phyloP scores from a whole-genome alignment of 225 moss, liverwort and hornwort species.

The Asterella californica region DNA sequence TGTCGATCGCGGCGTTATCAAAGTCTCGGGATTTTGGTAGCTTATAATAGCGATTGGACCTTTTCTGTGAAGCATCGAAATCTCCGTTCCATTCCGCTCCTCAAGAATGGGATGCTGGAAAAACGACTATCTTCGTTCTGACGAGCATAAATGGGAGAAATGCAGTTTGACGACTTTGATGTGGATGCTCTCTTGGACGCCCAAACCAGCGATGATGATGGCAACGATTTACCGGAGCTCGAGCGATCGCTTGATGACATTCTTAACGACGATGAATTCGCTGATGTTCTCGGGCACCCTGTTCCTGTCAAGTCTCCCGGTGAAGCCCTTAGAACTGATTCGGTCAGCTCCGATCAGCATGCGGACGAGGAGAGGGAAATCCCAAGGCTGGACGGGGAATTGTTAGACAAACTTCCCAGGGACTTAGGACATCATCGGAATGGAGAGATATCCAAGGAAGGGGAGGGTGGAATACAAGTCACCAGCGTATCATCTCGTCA shows the following conservation, averaged over 20 bases:
- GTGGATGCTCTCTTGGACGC: slow-evolving; percentile 68
- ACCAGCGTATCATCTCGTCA: neutral
- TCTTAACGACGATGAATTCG: slow-evolving; percentile 55
- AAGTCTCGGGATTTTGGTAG: neutral
- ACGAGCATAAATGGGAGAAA: slow-evolving; percentile 36
- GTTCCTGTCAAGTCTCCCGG: slow-evolving; percentile 18
- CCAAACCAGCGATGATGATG: slow-evolving; percentile 58
- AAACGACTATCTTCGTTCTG: slow-evolving; percentile 28
- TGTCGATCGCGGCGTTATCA: neutral
- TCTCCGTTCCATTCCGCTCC: neutral
- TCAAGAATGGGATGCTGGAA: slow-evolving; percentile 52
- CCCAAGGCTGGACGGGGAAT: slow-evolving; percentile 30
- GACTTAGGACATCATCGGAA: slow-evolving; percentile 16
- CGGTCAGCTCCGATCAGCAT: neutral
- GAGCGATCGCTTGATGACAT: slow-evolving; percentile 68
- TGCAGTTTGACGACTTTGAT: slow-evolving; percentile 61
- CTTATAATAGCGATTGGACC: neutral
- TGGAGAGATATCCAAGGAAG: slow-evolving; percentile 3
- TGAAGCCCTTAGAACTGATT: neutral
- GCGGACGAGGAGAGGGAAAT: slow-evolving; percentile 6
- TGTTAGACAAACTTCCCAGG: neutral
- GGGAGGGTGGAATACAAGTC: slow-evolving; percentile 7
- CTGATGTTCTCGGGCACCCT: slow-evolving; percentile 35
- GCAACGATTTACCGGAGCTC: slow-evolving; percentile 45
- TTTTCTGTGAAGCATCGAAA: neutral